Conservation (phyloP, 2,329 filamentous ascomycete genomes). For the Amphichorda felina region DNA sequence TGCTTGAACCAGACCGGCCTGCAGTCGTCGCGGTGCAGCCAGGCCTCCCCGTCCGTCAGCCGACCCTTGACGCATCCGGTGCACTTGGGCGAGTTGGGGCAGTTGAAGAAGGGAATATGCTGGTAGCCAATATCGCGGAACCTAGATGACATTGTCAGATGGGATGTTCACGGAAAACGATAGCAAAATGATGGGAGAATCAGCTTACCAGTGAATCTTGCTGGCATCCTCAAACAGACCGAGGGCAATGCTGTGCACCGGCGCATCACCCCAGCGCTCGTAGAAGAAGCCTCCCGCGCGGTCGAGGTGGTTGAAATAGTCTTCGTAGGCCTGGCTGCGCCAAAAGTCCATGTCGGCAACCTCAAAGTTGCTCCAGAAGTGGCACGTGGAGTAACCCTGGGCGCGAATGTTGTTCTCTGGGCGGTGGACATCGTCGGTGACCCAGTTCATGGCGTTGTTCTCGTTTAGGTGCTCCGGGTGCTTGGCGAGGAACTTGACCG, state of each 20-base stretch:
- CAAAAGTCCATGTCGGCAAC: constrained; percentile 90
- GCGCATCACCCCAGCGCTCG: constrained; percentile 95
- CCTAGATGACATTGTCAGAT: constrained; percentile 35
- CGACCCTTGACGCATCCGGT: constrained; percentile 75
- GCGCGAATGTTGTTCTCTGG: constrained; percentile 72
- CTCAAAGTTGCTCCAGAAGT: constrained; percentile 99
- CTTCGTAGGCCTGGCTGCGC: constrained; percentile 80
- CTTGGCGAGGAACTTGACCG: constrained; percentile 75
- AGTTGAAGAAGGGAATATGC: constrained; percentile 98
- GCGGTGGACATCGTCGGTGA: constrained; percentile 65
- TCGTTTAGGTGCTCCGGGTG: constrained; percentile 71
- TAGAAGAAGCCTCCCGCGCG: constrained; percentile 97
- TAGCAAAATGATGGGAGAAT: not conserved
- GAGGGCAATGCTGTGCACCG: constrained; percentile 87
- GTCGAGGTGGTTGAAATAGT: constrained; percentile 96
- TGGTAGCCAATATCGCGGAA: constrained; percentile 99
- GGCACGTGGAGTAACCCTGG: constrained; percentile 92
- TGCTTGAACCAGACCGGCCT: constrained; percentile 96
- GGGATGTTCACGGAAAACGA: not conserved
- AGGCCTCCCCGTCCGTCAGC: constrained; percentile 80
- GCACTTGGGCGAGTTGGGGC: constrained; percentile 92
- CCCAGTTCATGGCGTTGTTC: constrained; percentile 80
- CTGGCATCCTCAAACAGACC: constrained; percentile 84
- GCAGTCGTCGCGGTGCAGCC: constrained; percentile 84
- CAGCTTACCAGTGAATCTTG: constrained; percentile 79